phyloP scores from a whole-genome alignment of 139 green algal genomes.

The Coelastrella sp. region DNA sequence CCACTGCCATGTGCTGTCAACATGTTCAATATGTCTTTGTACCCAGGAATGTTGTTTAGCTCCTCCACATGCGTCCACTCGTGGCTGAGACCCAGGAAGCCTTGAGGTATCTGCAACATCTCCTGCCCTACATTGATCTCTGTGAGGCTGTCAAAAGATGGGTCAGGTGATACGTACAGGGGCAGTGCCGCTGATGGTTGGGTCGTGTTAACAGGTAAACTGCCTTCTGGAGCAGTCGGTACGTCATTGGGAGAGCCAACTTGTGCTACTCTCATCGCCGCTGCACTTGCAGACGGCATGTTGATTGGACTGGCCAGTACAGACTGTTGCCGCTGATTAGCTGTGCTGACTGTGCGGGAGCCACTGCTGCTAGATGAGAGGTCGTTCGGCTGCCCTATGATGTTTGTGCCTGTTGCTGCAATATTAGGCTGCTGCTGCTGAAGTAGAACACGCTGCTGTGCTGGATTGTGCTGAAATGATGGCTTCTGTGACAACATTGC shows the following conservation, averaged over 20 bases:
- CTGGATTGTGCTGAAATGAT: no score
- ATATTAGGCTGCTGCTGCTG: no score
- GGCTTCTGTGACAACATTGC: no score
- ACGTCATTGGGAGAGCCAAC: neutral
- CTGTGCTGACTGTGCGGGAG: neutral
- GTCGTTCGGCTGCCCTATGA: neutral
- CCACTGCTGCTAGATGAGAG: neutral
- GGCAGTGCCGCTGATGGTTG: neutral
- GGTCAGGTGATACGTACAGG: neutral
- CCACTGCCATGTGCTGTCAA: constrained; percentile 29
- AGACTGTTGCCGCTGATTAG: neutral
- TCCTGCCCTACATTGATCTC: constrained; percentile 18
- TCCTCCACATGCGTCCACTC: constrained; percentile 47
- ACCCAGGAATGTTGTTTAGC: constrained; percentile 30
- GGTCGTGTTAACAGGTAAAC: neutral
- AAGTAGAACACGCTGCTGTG: no score
- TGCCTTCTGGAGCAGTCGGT: neutral
- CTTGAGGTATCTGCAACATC: constrained; percentile 24
- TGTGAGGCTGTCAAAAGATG: neutral
- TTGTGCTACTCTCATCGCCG: neutral
- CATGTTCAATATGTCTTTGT: constrained; percentile 27
- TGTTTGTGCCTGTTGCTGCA: neutral
- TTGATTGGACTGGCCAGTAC: neutral
- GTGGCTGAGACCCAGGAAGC: constrained; percentile 48
- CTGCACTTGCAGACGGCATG: neutral